Evolutionary conservation across 306 rosid species (phyloP).

Genomic region (Pterocarpus macrocarpus): DNA sequence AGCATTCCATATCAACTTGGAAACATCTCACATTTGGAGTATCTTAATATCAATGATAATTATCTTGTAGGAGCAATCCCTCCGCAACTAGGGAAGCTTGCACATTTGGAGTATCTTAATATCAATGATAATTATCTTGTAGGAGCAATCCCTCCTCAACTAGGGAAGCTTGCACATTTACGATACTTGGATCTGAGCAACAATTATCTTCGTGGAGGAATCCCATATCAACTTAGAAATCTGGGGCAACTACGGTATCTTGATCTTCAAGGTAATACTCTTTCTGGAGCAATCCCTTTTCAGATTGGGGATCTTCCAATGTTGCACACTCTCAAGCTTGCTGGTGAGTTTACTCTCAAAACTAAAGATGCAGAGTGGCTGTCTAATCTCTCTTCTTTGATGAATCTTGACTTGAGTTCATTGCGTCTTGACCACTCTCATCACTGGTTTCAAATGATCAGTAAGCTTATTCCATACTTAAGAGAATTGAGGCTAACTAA

Average conservation of each 20-base stretch:
- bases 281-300: slow-evolving; percentile 18
- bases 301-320: background rate
- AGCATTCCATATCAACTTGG: slow-evolving; percentile 22
- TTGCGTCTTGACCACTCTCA: background rate
- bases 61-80: background rate
- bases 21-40: background rate
- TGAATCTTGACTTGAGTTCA: background rate
- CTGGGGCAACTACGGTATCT: background rate
- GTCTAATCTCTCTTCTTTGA: slow-evolving; percentile 7
- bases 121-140: background rate
- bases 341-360: background rate
- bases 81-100: background rate
- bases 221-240: background rate
- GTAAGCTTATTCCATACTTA: background rate
- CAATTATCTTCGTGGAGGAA: background rate
- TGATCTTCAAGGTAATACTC: accelerated
- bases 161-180: no score
- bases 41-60: background rate
- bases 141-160: background rate
- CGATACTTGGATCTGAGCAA: no score
- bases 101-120: background rate
- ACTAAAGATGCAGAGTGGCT: background rate
- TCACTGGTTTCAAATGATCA: background rate
- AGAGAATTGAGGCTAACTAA: background rate
- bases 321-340: background rate